phyloP scores from a whole-genome alignment of 192 early-diverging fungal species.

The Umbelopsis ramanniana region DNA sequence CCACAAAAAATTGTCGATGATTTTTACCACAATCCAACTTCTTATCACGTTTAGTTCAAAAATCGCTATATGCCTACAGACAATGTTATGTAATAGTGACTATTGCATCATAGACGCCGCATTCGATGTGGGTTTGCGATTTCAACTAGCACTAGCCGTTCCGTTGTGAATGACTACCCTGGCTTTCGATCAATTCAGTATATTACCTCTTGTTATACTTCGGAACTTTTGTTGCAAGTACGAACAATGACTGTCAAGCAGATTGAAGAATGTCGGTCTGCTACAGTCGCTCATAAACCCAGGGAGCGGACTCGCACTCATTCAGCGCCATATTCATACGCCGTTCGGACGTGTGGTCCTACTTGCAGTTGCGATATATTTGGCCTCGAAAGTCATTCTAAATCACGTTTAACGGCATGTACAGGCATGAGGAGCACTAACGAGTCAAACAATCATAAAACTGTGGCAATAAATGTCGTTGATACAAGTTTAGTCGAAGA shows the following conservation, averaged over 20 bases:
- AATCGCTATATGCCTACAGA: too few species aligned
- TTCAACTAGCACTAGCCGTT: constrained; percentile 10
- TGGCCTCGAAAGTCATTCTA: constrained; percentile 1
- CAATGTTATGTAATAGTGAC: too few species aligned
- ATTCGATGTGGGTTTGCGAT: constrained; percentile 2
- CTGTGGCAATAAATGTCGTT: too few species aligned
- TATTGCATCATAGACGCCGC: too few species aligned
- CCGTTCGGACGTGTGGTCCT: neutral
- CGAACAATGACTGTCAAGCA: constrained; percentile 10
- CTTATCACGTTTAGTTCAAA: too few species aligned
- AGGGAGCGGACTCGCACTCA: constrained; percentile 8
- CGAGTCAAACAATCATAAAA: neutral
- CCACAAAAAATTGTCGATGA: too few species aligned
- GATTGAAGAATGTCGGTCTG: neutral
- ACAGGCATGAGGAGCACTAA: too few species aligned
- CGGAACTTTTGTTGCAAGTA: constrained; percentile 23
- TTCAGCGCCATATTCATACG: neutral
- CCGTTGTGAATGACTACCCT: constrained; percentile 17
- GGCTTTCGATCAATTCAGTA: neutral
- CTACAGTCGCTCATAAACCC: neutral
- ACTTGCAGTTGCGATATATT: constrained; percentile 20
- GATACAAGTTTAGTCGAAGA: neutral
- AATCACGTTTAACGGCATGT: neutral
- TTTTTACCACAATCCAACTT: too few species aligned
- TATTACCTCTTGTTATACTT: constrained; percentile 3